Percentiles rank a stretch among this genome's conserved stretches.
Evolutionary conservation across 352 stramenopile genomes (phyloP).

Genomic region (Phytophthora pseudosyringae): DNA sequence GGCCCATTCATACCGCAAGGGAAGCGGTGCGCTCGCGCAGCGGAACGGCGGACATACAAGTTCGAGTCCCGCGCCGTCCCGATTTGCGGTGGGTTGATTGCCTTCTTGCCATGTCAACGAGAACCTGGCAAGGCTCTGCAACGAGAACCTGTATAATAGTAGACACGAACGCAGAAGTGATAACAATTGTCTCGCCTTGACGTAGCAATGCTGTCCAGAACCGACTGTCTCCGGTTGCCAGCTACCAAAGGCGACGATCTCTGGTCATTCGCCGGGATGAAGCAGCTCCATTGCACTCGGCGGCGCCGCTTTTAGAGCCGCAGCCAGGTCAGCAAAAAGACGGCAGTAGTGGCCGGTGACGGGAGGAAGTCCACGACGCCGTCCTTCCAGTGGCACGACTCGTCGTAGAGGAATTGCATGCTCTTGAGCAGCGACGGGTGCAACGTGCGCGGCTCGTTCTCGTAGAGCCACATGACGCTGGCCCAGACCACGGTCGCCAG

Average conservation of each 20-base stretch:
- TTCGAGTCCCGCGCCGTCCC: too few species aligned
- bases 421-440: conserved; percentile 85
- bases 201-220: too few species aligned
- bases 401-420: conserved; percentile 91
- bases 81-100: too few species aligned
- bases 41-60: too few species aligned
- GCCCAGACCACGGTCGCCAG: conserved; percentile 82
- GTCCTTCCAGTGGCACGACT: conserved; percentile 78
- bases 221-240: background rate
- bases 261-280: conserved; percentile 3
- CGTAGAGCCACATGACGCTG: conserved; percentile 89
- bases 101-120: too few species aligned
- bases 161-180: too few species aligned
- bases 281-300: background rate
- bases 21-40: too few species aligned
- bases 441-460: conserved; percentile 80
- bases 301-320: conserved; percentile 45
- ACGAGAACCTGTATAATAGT: too few species aligned
- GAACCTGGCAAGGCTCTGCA: too few species aligned
- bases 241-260: conserved; percentile 10
- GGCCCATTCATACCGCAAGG: too few species aligned
- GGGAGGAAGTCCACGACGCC: conserved; percentile 81
- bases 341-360: conserved; percentile 70
- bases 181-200: too few species aligned
- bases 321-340: conserved; percentile 69